A percentile compares a stretch with the other conserved stretches of the same genome.
These are phyloP conservation scores for Hermanozyma aechmeae DNA, from an alignment of 805 yeast species.

Conservation along the genomic window DNA sequence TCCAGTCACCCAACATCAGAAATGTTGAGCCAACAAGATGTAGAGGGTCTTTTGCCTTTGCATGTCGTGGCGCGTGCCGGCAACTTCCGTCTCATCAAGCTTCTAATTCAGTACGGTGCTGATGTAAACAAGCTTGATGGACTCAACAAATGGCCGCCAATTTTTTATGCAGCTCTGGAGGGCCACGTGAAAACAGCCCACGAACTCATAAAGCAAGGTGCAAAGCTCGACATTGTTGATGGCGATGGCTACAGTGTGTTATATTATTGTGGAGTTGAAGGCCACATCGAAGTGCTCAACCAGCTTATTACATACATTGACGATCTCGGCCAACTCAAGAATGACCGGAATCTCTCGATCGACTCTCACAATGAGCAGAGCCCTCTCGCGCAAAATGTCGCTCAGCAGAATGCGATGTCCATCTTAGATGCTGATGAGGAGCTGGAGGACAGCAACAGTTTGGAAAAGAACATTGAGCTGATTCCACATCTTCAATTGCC, in stretches of 20 bases:
- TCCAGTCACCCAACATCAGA: constrained; percentile 16
- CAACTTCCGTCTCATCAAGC: constrained; percentile 54
- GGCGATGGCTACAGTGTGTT: constrained; percentile 74
- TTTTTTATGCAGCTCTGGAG: constrained; percentile 81
- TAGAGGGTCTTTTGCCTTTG: constrained; percentile 81
- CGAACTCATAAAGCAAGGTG: constrained; percentile 65
- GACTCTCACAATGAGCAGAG: too few relatives aligned
- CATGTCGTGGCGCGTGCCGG: constrained; percentile 88
- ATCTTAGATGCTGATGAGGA: constrained; percentile 22
- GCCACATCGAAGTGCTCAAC: constrained; percentile 75
- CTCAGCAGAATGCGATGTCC: constrained; percentile 11
- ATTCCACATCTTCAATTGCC: constrained; percentile 91
- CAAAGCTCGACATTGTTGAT: constrained; percentile 59
- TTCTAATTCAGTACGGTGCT: constrained; percentile 61
- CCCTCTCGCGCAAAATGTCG: too few relatives aligned
- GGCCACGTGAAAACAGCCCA: constrained; percentile 68
- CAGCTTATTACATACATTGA: constrained; percentile 42
- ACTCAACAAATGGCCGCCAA: constrained; percentile 88
- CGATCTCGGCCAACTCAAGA: constrained; percentile 3
- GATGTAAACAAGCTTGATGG: constrained; percentile 74
- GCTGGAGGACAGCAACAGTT: constrained; percentile 30
- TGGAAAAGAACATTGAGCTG: constrained; percentile 40
- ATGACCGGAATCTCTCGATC: background rate
- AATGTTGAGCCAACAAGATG: constrained; percentile 49
- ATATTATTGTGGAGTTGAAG: constrained; percentile 91